phyloP scores from a whole-genome alignment of 2,329 filamentous ascomycete species.

The Xylariomycetidae sp. region DNA sequence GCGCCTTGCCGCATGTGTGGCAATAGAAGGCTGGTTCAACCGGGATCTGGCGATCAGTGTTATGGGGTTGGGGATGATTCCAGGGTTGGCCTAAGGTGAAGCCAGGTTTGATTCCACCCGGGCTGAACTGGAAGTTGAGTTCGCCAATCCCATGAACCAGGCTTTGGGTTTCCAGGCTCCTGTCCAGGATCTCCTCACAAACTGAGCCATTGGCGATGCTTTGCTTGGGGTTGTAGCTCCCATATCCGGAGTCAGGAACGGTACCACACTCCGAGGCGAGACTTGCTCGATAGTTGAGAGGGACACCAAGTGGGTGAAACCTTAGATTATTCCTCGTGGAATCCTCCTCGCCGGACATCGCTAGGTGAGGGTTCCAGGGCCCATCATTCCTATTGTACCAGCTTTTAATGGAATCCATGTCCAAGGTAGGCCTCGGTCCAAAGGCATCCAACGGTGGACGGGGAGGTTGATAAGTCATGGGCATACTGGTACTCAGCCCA shows the following conservation, averaged over 20 bases:
- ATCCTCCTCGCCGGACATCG: conserved; percentile 27
- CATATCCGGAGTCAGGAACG: conserved; percentile 42
- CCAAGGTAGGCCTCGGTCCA: conserved; percentile 6
- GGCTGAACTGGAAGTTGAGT: conserved; percentile 13
- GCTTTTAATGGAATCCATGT: conserved; percentile 20
- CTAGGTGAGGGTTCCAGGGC: conserved; percentile 36
- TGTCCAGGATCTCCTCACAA: conserved; percentile 35
- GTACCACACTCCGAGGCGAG: conserved; percentile 36
- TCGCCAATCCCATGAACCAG: conserved; percentile 30
- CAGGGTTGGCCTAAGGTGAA: conserved; percentile 8
- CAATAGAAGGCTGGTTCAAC: conserved; percentile 27
- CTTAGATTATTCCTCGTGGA: conserved; percentile 10
- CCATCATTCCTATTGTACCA: conserved; percentile 35
- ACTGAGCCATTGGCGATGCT: conserved; percentile 39
- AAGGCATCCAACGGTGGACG: conserved; percentile 4
- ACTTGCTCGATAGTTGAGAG: conserved; percentile 27
- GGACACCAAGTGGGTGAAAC: conserved; percentile 15
- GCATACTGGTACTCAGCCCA: conserved; percentile 10
- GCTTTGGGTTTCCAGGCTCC: conserved; percentile 32
- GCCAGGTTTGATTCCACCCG: conserved; percentile 11
- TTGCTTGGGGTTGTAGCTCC: conserved; percentile 31
- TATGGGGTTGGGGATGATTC: conserved; percentile 8
- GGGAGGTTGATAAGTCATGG: conserved; percentile 1
- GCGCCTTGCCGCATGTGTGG: conserved; percentile 29
- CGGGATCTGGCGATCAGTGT: conserved; percentile 8